Evolutionary conservation across 192 early-diverging fungal genomes (phyloP).

Genomic region (Diversispora eburnea): DNA sequence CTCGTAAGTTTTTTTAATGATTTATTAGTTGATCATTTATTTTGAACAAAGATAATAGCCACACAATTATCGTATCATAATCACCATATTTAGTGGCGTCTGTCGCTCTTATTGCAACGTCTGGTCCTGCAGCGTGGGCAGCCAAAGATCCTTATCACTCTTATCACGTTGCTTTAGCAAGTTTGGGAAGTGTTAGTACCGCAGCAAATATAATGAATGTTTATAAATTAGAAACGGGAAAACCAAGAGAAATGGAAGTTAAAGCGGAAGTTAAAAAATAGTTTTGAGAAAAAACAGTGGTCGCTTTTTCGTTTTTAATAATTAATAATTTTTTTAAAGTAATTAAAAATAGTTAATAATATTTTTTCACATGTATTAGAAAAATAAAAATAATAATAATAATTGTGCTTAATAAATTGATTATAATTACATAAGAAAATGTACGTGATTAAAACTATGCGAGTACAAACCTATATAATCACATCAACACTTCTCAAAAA

Average conservation of each 20-base stretch:
- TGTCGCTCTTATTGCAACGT: conserved; percentile 4
- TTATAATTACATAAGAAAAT: too few relatives aligned
- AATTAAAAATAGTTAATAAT: too few relatives aligned
- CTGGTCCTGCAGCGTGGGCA: conserved; percentile 16
- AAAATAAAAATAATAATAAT: too few relatives aligned
- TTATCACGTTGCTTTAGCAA: conserved; percentile 12
- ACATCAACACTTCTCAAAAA: too few relatives aligned
- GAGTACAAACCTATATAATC: too few relatives aligned
- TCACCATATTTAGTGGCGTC: neutral
- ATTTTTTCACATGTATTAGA: too few relatives aligned
- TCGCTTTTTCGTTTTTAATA: too few relatives aligned
- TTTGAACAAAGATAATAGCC: neutral
- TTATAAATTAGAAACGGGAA: conserved; percentile 13
- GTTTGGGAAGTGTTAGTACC: conserved; percentile 1
- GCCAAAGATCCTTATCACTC: conserved; percentile 9
- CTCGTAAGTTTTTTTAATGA: too few relatives aligned
- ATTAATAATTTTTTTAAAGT: too few relatives aligned
- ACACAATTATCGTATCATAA: neutral
- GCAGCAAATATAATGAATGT: conserved; percentile 15
- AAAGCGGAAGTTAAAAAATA: neutral
- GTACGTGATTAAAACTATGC: too few relatives aligned
- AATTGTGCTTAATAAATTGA: too few relatives aligned
- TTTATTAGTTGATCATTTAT: neutral
- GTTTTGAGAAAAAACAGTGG: too few relatives aligned
- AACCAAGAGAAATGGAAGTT: neutral